A percentile compares a stretch with the other conserved stretches of the same genome.
These are phyloP conservation scores for Pulveroboletus ravenelii DNA, from an alignment of 768 basidiomycete genomes.

Conservation along the genomic window DNA sequence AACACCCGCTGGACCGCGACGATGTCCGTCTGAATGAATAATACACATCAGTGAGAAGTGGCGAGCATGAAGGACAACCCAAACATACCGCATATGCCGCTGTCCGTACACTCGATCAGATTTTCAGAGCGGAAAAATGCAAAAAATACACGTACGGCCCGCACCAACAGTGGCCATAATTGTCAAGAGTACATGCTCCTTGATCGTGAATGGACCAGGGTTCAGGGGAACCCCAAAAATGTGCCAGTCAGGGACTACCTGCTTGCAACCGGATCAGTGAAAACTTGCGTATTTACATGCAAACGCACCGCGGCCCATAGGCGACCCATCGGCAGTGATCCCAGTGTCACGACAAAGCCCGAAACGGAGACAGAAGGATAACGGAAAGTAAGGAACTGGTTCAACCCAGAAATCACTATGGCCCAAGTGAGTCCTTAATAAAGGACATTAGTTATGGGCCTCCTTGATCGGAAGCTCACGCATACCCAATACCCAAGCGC, in stretches of 20 bases:
- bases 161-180: slow-evolving; percentile 58
- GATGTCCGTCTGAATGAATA: slow-evolving; percentile 49
- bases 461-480: rapidly evolving
- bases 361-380: slow-evolving; percentile 45
- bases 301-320: slow-evolving; percentile 46
- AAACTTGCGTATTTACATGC: not conserved
- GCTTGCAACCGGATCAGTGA: not conserved
- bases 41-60: not conserved
- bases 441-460: not conserved
- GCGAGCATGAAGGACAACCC: not conserved
- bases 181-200: slow-evolving; percentile 65
- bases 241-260: slow-evolving; percentile 46
- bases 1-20: slow-evolving; percentile 68
- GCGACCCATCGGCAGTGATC: slow-evolving; percentile 66
- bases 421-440: slow-evolving; percentile 40
- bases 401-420: slow-evolving; percentile 63
- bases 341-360: slow-evolving; percentile 61
- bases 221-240: slow-evolving; percentile 62
- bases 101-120: slow-evolving; percentile 8
- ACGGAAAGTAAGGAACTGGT: slow-evolving; percentile 75
- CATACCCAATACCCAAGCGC: slow-evolving; percentile 54
- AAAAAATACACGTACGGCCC: slow-evolving; percentile 15
- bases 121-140: not conserved
- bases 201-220: slow-evolving; percentile 73
- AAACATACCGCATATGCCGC: slow-evolving; percentile 44